A percentile compares a stretch with the other conserved stretches of the same genome.
These are phyloP conservation scores for Meripilus lineatus DNA, from an alignment of 1,284 basidiomycete species.

Conservation along the genomic window DNA sequence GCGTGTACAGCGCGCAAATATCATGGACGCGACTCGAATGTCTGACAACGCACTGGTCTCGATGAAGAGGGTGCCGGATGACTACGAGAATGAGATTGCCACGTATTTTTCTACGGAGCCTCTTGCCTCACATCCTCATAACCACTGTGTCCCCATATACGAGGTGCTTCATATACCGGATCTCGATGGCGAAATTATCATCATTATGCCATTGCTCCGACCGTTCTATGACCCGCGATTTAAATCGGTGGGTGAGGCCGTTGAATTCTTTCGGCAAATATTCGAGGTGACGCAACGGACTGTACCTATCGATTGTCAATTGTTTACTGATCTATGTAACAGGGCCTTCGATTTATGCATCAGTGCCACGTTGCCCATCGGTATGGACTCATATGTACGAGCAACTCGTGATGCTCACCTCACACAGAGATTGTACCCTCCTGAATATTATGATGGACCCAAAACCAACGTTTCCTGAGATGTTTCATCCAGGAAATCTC, in stretches of 20 bases:
- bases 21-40: constrained; percentile 1
- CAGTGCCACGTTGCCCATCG: not conserved
- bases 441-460: constrained; percentile 29
- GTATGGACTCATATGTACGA: not conserved
- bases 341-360: not conserved
- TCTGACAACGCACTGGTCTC: not conserved
- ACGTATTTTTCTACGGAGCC: constrained; percentile 12
- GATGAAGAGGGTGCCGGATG: constrained; percentile 1
- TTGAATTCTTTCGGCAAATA: constrained; percentile 23
- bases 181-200: constrained; percentile 12
- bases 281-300: constrained; percentile 20
- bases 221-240: constrained; percentile 18
- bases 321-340: not conserved
- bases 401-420: not conserved
- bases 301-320: not conserved
- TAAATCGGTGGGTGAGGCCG: constrained; percentile 19
- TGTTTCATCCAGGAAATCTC: constrained; percentile 20
- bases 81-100: constrained; percentile 14
- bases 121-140: constrained; percentile 15
- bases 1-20: not conserved
- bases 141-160: constrained; percentile 23
- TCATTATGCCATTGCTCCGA: constrained; percentile 25
- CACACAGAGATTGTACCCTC: constrained; percentile 20
- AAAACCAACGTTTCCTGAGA: constrained; percentile 18
- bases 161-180: constrained; percentile 19